phyloP scores from a whole-genome alignment of 371 early-diverging fungal species.

The Rhizopus microsporus region DNA sequence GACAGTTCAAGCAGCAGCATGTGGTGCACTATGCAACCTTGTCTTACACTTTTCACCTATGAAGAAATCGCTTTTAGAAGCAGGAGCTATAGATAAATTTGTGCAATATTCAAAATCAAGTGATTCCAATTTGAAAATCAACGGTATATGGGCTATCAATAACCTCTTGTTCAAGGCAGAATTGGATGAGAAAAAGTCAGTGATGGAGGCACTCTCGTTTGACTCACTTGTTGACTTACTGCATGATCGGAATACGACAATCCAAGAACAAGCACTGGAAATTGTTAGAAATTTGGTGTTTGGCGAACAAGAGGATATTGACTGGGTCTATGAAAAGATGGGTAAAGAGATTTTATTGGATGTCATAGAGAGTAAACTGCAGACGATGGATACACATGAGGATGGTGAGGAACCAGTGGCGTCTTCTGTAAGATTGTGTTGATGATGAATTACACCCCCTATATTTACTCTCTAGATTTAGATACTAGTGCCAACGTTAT shows the following conservation, averaged over 20 bases:
- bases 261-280: conserved; percentile 83
- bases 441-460: neutral
- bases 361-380: conserved; percentile 71
- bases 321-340: conserved; percentile 67
- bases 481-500: conserved; percentile 45
- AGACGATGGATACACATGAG: conserved; percentile 40
- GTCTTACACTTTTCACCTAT: conserved; percentile 89
- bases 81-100: conserved; percentile 74
- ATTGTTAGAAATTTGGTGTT: conserved; percentile 80
- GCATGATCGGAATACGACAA: conserved; percentile 57
- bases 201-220: conserved; percentile 74
- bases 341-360: conserved; percentile 62
- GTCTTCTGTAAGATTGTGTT: conserved; percentile 24
- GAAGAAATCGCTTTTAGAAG: conserved; percentile 80
- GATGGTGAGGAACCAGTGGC: conserved; percentile 27
- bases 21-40: conserved; percentile 84
- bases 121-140: conserved; percentile 61
- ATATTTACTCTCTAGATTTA: conserved; percentile 9
- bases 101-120: conserved; percentile 62
- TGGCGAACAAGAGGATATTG: conserved; percentile 55
- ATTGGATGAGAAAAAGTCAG: conserved; percentile 62
- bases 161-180: conserved; percentile 80
- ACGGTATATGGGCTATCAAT: conserved; percentile 86
- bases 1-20: conserved; percentile 74
- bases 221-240: conserved; percentile 62